A percentile compares a stretch with the other conserved stretches of the same genome.
Evolutionary conservation across 23 red algal genomes (phyloP).

Genomic region (Gracilaria domingensis): DNA sequence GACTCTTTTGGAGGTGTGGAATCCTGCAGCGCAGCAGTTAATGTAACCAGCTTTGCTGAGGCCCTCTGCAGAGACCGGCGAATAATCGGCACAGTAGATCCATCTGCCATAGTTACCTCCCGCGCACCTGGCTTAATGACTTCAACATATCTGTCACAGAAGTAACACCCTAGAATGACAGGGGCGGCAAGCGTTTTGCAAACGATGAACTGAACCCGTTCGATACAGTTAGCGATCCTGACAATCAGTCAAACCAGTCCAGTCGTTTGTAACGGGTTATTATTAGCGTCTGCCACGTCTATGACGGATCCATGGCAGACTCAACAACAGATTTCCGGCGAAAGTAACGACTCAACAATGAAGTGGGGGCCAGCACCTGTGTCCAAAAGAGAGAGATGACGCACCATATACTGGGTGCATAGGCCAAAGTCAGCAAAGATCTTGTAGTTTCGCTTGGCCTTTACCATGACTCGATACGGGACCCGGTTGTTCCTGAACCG

Average conservation of each 20-base stretch:
- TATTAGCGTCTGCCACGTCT: neutral
- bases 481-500: neutral
- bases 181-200: no score
- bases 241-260: neutral
- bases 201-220: no score
- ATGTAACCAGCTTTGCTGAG: no score
- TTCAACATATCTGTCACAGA: no score
- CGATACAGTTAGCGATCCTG: no score
- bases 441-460: neutral
- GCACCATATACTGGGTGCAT: constrained; percentile 2
- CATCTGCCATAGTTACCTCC: no score
- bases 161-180: no score
- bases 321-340: neutral
- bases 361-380: neutral
- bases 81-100: no score
- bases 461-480: neutral
- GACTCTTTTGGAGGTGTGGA: no score
- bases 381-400: neutral
- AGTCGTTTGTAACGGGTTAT: neutral
- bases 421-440: neutral
- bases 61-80: no score
- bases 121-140: no score
- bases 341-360: neutral
- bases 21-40: no score
- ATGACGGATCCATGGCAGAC: neutral